Evolutionary conservation across 179 eudicot species (phyloP).

Genomic region (Monotropa hypopitys): DNA sequence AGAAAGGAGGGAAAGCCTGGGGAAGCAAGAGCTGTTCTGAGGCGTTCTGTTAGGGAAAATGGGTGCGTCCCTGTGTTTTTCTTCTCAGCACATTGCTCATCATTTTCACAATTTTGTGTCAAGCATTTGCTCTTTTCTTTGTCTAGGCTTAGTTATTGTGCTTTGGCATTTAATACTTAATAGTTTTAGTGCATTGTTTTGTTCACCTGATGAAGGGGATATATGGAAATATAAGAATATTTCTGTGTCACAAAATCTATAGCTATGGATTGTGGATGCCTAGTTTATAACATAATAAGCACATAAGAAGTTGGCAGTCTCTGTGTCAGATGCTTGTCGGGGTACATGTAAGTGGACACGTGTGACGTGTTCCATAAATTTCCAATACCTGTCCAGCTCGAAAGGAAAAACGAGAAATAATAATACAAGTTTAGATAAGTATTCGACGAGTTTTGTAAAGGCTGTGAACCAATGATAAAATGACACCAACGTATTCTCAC

Average conservation of each 20-base stretch:
- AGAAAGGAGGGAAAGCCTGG: conserved; percentile 96
- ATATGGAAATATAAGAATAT: background rate
- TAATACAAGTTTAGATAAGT: too few species aligned
- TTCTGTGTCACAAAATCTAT: background rate
- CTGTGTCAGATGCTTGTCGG: background rate
- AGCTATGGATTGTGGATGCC: background rate
- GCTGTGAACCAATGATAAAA: background rate
- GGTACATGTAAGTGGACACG: too few species aligned
- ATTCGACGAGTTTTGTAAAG: too few species aligned
- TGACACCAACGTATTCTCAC: background rate
- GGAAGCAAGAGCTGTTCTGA: conserved; percentile 65
- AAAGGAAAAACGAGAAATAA: too few species aligned
- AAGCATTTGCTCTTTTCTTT: background rate
- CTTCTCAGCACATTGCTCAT: conserved; percentile 4
- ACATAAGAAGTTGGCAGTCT: background rate
- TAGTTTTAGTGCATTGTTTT: background rate
- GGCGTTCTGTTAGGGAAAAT: conserved; percentile 93
- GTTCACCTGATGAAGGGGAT: background rate
- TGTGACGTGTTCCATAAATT: too few species aligned
- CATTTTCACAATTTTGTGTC: background rate
- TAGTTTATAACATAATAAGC: background rate
- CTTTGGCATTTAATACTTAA: background rate
- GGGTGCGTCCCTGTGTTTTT: conserved; percentile 38
- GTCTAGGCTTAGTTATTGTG: background rate
- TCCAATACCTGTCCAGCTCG: too few species aligned